Evolutionary conservation across 1,284 basidiomycete genomes (phyloP), one percentile per base, ranked within the genome.

Genomic region (Agroathelia rolfsii): DNA sequence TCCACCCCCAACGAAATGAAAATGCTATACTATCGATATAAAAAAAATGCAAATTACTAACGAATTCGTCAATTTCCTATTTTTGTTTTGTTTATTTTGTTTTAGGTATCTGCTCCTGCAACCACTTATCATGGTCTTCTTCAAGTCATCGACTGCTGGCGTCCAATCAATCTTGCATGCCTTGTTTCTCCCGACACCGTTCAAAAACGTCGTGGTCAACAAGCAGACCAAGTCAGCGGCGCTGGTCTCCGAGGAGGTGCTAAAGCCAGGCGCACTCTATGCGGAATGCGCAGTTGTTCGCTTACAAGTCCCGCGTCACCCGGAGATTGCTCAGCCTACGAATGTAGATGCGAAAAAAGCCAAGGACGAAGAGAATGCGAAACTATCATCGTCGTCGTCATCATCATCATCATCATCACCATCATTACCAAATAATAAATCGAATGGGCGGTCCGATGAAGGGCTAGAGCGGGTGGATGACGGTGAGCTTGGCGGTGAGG

Each of bases 231-330:
- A 49, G n/a, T 45, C 53, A 1, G 41, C 44, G n/a, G 32, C 55
- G 11, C 37, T 30, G 15, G 22, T 41, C 2, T 22, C 40, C 4
- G 64, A 68, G 39, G 75, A 83, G 45, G 66, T 81, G 3, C 59
- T 85, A 25, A 76, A 78, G 50, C 77, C 80, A 1, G 81, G 82
- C 0, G 69, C 76, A n/a, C 51, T 85, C 16, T 84, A 85, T 43
- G 63, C 74, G 9, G 79, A 85, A 44, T 83, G 79, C 41, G 70
- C 73, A 0, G 66, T 76, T 3, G 74, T 78, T 2, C 55, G 50
- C 19, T 40, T 81, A 8, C 53, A 49, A 11, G 56, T 78, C 20
- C 63, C 62, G 9, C 40, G 30, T 28, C 50, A 21, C 44, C 60
- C 24, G 42, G 42, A 3, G 55, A 56, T 13, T 31, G n/a, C 42